Base-by-base conservation (phyloP, 1,284 basidiomycete species). In the Boletus sp. region DNA sequence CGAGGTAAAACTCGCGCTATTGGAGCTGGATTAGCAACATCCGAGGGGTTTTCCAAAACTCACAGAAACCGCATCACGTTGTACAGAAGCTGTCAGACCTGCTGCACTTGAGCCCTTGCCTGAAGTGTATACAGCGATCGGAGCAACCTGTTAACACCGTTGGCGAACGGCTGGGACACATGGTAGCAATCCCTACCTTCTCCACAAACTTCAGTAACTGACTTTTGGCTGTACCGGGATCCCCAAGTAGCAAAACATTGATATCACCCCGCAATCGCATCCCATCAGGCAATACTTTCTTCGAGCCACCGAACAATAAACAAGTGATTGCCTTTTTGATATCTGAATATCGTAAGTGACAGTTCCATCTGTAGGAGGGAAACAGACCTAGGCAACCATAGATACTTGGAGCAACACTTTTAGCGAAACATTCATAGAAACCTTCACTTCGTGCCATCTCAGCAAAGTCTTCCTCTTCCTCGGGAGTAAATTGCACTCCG, bases 291-390 rank as follows among this genome's bases (percentile, higher is more conserved):
- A 99, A 72, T 40, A 98, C 79, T 71, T 99, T 99, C 72, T 95
- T 98, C n/a, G 93, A 95, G 12, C 96, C 96, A 22, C 96, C 96
- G 61, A 99, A 94, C 8, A 99, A 74, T 12, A 99, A 74, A 68
- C 94, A 98, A 0, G 91, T 84, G 40, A 99, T 92, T 1, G 96
- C 90, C 61, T 98, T 99, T 70, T 99, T 99, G 64, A 99, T 99
- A 66, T 99, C 96, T 90, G 50, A 25, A 41, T 9, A 39, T 37
- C 42, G 49, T 57, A 48, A 54, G 42, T 33, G 25, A 17, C n/a
- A 33, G 48, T 23, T 16, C 19, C 26, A 9, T 17, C 30, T 9
- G 29, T 5, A 12, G 46, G 13, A 27, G 8, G n/a, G 5, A 40
- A 42, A 46, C 81, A 47, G 49, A 93, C 93, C 93, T 32, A 90